phyloP scores from a whole-genome alignment of 768 basidiomycete species.

The Imleria badia region DNA sequence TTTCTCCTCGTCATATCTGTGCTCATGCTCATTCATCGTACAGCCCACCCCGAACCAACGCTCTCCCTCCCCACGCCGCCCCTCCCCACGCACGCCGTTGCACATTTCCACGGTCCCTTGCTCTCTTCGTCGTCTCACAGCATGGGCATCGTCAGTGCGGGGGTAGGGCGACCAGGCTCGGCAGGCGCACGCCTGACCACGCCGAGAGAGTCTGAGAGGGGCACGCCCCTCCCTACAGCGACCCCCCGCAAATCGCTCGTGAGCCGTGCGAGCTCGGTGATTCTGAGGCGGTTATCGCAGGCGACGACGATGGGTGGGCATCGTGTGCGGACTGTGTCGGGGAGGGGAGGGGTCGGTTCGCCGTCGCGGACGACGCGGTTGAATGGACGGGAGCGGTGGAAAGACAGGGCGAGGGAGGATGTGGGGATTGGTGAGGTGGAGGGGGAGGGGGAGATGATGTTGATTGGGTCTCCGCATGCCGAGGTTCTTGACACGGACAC shows the following conservation, averaged over 20 bases:
- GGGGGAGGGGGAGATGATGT: constrained; percentile 17
- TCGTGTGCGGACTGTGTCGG: neutral
- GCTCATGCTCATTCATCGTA: neutral
- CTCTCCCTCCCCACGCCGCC: constrained; percentile 20
- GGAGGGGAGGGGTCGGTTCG: neutral
- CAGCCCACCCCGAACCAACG: constrained; percentile 18
- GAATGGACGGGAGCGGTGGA: constrained; percentile 2
- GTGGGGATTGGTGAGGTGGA: neutral
- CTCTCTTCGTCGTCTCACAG: neutral
- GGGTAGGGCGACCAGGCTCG: constrained; percentile 27
- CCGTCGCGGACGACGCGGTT: constrained; percentile 3
- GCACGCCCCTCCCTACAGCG: neutral
- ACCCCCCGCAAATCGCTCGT: constrained; percentile 18
- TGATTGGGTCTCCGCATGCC: constrained; percentile 14
- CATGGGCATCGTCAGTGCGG: neutral
- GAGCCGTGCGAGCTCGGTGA: constrained; percentile 28
- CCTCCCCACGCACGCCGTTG: constrained; percentile 8
- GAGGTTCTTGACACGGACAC: constrained; percentile 11
- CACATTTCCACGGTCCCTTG: neutral
- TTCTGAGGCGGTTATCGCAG: constrained; percentile 24
- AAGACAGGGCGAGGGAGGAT: neutral
- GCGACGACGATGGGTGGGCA: constrained; percentile 11
- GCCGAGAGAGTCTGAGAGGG: neutral
- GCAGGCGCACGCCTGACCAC: constrained; percentile 23
- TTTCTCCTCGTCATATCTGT: neutral